Evolutionary conservation across 2,329 filamentous ascomycete genomes (phyloP).

Genomic region (Penicillium brevicompactum): DNA sequence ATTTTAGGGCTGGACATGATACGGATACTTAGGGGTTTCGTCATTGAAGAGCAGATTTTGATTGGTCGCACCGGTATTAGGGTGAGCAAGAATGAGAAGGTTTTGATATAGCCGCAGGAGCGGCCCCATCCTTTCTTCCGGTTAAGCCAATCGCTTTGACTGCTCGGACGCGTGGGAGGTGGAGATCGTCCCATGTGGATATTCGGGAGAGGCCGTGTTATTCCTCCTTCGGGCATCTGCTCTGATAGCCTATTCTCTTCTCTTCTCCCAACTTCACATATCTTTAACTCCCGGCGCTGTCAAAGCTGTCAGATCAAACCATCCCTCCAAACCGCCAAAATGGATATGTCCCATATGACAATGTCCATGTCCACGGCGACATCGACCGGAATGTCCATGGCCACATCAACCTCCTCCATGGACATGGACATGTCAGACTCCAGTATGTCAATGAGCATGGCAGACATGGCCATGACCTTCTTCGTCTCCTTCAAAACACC

Average conservation of each 20-base stretch:
- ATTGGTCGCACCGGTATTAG: neutral
- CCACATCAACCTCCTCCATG: constrained; percentile 11
- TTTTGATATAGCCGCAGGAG: neutral
- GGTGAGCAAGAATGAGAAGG: neutral
- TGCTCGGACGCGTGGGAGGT: neutral
- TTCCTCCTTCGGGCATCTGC: neutral
- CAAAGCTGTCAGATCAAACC: neutral
- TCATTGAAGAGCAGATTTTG: neutral
- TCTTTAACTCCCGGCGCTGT: neutral
- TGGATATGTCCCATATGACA: constrained; percentile 21
- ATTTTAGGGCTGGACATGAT: neutral
- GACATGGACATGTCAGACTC: constrained; percentile 1
- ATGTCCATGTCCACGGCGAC: constrained; percentile 14
- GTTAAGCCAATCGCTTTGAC: neutral
- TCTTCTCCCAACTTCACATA: neutral
- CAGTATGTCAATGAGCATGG: constrained; percentile 21
- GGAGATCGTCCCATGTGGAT: neutral
- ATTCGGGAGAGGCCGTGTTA: neutral
- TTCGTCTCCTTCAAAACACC: constrained; percentile 63
- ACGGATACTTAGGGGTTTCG: neutral
- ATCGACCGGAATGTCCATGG: constrained; percentile 14
- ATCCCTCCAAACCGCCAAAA: neutral
- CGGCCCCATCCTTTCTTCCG: neutral
- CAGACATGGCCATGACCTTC: constrained; percentile 27
- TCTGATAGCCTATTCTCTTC: neutral